phyloP scores from a whole-genome alignment of 1,284 basidiomycete species.

The Ustilago nuda region DNA sequence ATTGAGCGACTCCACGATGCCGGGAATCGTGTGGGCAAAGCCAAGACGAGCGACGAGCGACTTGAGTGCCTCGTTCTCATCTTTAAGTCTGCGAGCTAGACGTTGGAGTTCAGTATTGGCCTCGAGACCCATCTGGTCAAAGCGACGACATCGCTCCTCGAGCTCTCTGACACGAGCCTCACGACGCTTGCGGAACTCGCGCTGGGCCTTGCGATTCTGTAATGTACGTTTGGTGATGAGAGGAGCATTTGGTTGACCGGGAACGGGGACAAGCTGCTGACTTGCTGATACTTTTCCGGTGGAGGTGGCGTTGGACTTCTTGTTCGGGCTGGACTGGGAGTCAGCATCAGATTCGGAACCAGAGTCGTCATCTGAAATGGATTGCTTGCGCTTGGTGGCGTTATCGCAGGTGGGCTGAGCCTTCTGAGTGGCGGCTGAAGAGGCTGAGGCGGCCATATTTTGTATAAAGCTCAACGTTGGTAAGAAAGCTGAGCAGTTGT shows the following conservation, averaged over 20 bases:
- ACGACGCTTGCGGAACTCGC: conserved; percentile 64
- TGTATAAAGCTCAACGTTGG: not conserved
- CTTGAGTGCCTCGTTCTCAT: conserved; percentile 64
- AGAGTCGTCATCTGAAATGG: conserved; percentile 31
- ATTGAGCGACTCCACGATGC: conserved; percentile 48
- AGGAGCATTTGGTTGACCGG: conserved; percentile 50
- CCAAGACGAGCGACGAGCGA: conserved; percentile 59
- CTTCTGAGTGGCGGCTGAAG: conserved; percentile 20
- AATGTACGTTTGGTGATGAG: conserved; percentile 62
- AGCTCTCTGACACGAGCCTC: conserved; percentile 63
- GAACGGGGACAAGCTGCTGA: conserved; percentile 53
- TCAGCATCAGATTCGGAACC: conserved; percentile 31
- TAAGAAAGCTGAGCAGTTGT: not conserved
- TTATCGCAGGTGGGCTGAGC: conserved; percentile 15
- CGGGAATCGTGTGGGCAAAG: conserved; percentile 56
- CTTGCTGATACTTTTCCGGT: conserved; percentile 39
- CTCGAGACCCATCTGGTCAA: conserved; percentile 65
- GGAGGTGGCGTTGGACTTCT: conserved; percentile 20
- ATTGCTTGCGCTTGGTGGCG: conserved; percentile 34
- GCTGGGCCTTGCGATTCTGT: conserved; percentile 63
- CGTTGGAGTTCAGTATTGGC: conserved; percentile 63
- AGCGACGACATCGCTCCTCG: conserved; percentile 62
- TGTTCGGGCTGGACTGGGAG: conserved; percentile 17
- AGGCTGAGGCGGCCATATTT: conserved; percentile 21
- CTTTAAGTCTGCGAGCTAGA: conserved; percentile 57